Evolutionary conservation across 306 rosid species (phyloP), one percentile per base, ranked within the genome.

Genomic region (Acacia acuminata): DNA sequence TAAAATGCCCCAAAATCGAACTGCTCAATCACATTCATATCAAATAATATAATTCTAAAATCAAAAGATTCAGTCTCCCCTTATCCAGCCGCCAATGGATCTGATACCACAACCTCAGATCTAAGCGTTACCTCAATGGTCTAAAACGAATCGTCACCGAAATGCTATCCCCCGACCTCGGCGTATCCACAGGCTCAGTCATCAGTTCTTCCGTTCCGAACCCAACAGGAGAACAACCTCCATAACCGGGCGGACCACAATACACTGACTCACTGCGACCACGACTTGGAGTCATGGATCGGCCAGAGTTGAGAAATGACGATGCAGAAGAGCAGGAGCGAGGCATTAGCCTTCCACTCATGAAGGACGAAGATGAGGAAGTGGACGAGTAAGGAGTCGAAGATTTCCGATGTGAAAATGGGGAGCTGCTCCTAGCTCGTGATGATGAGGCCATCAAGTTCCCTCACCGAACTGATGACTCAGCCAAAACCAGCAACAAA

Each of bases 71-170:
- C 82, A 88, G 68, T 82, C 76, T 36, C 61, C 4, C 72, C n/a
- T 19, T 40, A 53, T 74, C 53, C 47, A 25, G 67, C 78, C 71
- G 44, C 24, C 48, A 73, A 11, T 77, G 94, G 97, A 96, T 94
- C 98, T 82, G 92, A 86, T 83, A 82, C 84, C 81, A 58, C 42
- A 53, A 47, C 13, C 79, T 58, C 90, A 91, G 98, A 96, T 94
- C 98, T 87, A 88, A 64, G 40, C 83, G 79, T 86, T 92, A 96
- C 98, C 99, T 96, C 90, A 96, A 75, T 11, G 99, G 98, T 75
- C 99, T 88, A 80, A 96, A 96, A 87, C 99, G 95, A 92, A 96
- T 92, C 88, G 99, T 96, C 77, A 96, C 99, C 36, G 97, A 94
- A 79, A 96, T 96, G 86, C 99, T 96, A 80, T 96, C 99, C 42